phyloP scores from a whole-genome alignment of 331 rosid genomes.

The Malus hybrid region DNA sequence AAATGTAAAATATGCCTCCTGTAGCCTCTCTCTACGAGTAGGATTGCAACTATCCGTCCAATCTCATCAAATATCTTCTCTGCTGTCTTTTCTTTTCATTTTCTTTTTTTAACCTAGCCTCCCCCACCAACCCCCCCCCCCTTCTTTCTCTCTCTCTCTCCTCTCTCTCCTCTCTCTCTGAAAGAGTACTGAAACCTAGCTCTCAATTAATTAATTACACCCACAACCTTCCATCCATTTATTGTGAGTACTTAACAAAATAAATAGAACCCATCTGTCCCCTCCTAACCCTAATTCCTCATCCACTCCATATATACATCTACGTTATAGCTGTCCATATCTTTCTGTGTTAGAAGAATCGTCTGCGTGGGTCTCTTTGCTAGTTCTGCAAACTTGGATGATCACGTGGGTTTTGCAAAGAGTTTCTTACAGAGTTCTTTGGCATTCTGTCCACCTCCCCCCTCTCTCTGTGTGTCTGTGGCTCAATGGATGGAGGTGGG shows the following conservation, averaged over 20 bases:
- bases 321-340: neutral
- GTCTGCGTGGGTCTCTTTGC: too few species aligned
- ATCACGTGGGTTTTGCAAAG: slow-evolving; percentile 69
- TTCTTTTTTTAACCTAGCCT: neutral
- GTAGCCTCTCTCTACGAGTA: slow-evolving; percentile 10
- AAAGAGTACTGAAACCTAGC: neutral
- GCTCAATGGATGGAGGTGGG: slow-evolving; percentile 65
- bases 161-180: neutral
- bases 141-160: too few species aligned
- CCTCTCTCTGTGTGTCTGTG: neutral
- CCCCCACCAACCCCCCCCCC: neutral
- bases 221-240: slow-evolving; percentile 27
- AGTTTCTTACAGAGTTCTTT: slow-evolving; percentile 68
- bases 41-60: slow-evolving; percentile 25
- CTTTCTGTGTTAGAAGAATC: too few species aligned
- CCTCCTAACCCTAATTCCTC: neutral
- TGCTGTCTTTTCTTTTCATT: slow-evolving; percentile 5
- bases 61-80: slow-evolving; percentile 23
- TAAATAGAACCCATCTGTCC: neutral
- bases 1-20: slow-evolving; percentile 31
- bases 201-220: slow-evolving; percentile 35
- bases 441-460: slow-evolving; percentile 99
- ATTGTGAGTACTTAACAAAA: neutral
- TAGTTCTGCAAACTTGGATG: neutral
- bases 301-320: neutral